phyloP scores from a whole-genome alignment of 1,139 yeast genomes.

The Diutina ranongensis region DNA sequence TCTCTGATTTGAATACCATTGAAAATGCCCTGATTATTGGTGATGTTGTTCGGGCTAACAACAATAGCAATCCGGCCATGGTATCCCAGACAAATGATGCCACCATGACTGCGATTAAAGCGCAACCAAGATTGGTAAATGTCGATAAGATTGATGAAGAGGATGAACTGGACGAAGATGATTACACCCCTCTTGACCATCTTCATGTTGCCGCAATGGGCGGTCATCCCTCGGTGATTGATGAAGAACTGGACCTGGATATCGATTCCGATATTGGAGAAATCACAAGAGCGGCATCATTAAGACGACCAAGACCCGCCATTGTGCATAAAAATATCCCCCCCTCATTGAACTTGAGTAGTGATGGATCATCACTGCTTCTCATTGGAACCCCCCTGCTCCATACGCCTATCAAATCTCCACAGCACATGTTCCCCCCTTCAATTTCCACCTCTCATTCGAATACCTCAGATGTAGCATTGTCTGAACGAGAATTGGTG shows the following conservation, averaged over 20 bases:
- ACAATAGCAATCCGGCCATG: constrained; percentile 11
- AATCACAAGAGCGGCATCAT: constrained; percentile 32
- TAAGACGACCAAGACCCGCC: constrained; percentile 13
- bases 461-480: background rate
- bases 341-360: background rate
- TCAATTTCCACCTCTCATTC: background rate
- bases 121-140: constrained; percentile 54
- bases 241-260: constrained; percentile 22
- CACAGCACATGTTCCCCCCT: background rate
- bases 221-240: background rate
- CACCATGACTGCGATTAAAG: constrained; percentile 61
- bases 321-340: background rate
- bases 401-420: background rate
- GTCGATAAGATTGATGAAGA: constrained; percentile 42
- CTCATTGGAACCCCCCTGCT: background rate
- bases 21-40: constrained; percentile 47
- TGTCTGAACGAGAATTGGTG: constrained; percentile 3
- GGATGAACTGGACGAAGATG: constrained; percentile 31
- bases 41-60: constrained; percentile 27
- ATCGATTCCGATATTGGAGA: constrained; percentile 35
- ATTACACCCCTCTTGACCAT: constrained; percentile 10
- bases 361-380: background rate
- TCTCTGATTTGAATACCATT: constrained; percentile 38
- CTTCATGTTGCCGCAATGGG: background rate
- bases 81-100: constrained; percentile 8